Percentiles rank a stretch among this genome's conserved stretches.
Evolutionary conservation across 495 filamentous ascomycete genomes (phyloP).

Genomic region (Neurospora cerealis): DNA sequence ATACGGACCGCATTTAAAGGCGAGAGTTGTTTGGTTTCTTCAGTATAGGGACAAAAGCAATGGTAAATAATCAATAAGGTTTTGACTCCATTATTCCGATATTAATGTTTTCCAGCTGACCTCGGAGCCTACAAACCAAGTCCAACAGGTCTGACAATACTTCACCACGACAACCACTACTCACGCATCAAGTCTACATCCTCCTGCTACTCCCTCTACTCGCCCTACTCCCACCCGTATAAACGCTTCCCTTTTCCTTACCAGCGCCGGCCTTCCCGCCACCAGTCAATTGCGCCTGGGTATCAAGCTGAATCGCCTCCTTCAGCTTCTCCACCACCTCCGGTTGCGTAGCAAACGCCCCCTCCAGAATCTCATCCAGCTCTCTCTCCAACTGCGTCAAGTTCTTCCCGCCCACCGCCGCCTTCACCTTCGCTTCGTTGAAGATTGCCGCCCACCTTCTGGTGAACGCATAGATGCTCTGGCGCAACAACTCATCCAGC

Average conservation of each 20-base stretch:
- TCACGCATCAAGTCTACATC: not conserved
- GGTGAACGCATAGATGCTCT: constrained; percentile 73
- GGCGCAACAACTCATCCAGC: constrained; percentile 65
- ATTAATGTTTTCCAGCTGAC: not conserved
- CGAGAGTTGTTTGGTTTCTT: not conserved
- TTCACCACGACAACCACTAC: not conserved
- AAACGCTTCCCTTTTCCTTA: constrained; percentile 1
- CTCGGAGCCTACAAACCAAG: not conserved
- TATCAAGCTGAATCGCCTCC: constrained; percentile 39
- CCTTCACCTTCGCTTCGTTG: constrained; percentile 24
- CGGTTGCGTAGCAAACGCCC: constrained; percentile 36
- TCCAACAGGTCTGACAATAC: not conserved
- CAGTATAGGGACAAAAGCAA: not conserved
- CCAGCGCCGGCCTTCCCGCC: constrained; percentile 7
- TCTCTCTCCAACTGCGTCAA: constrained; percentile 33
- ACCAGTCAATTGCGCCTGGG: constrained; percentile 18
- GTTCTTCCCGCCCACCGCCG: constrained; percentile 24
- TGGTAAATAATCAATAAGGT: not conserved
- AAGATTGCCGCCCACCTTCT: constrained; percentile 43
- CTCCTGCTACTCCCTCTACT: not conserved
- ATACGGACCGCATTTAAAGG: not conserved
- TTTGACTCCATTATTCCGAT: not conserved
- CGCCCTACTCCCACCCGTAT: not conserved
- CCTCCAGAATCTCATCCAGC: constrained; percentile 34
- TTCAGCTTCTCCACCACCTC: constrained; percentile 40